phyloP scores from a whole-genome alignment of 75 land plant species.

The Picea sitchensis region DNA sequence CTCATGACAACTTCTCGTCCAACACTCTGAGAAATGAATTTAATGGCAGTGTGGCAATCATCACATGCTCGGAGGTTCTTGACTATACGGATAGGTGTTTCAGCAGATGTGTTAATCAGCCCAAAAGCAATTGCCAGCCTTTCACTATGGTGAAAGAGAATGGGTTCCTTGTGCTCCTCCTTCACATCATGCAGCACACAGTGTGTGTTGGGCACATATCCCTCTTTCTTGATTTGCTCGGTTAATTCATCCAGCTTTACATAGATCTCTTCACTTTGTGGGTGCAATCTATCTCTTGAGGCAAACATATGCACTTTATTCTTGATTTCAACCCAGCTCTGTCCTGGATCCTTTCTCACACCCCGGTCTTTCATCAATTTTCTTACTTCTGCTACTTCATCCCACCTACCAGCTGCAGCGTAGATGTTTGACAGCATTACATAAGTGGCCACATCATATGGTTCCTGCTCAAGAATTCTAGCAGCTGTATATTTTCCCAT shows the following conservation, averaged over 20 bases:
- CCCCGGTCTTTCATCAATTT: neutral
- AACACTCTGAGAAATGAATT: neutral
- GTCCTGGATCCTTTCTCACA: neutral
- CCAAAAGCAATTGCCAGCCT: constrained; percentile 15
- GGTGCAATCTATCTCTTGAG: neutral
- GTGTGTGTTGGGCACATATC: neutral
- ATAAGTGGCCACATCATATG: constrained; percentile 12
- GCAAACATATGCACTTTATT: neutral
- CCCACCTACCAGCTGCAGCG: constrained; percentile 9
- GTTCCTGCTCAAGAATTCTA: constrained; percentile 22
- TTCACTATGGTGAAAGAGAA: constrained; percentile 5
- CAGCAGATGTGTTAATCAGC: neutral
- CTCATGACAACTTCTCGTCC: neutral
- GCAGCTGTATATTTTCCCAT: constrained; percentile 18
- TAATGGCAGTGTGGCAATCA: neutral
- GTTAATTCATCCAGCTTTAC: neutral
- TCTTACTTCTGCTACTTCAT: neutral
- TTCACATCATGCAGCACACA: neutral
- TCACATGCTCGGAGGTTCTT: neutral
- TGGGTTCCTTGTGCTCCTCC: neutral
- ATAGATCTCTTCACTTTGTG: neutral
- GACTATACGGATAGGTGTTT: neutral
- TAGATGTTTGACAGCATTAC: constrained; percentile 34
- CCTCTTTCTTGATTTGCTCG: neutral
- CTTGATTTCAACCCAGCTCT: neutral